Evolutionary conservation across 2,329 filamentous ascomycete species (phyloP).

Genomic region (Pseudopithomyces maydicus): DNA sequence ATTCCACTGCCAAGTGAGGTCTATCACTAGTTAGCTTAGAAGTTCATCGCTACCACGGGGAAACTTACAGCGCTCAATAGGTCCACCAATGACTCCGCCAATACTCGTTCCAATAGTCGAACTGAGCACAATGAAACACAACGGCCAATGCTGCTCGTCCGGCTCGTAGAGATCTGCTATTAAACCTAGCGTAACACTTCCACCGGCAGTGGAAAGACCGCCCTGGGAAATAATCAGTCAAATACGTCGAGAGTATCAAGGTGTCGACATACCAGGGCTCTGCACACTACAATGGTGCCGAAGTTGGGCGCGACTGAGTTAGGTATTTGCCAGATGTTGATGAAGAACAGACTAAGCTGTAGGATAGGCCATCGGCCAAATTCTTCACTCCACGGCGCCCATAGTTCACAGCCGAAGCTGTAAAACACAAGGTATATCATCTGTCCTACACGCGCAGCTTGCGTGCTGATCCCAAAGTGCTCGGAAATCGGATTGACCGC

Average conservation of each 20-base stretch:
- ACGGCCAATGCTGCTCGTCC: constrained; percentile 62
- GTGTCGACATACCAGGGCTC: constrained; percentile 55
- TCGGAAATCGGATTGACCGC: constrained; percentile 57
- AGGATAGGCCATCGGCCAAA: constrained; percentile 75
- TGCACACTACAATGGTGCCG: constrained; percentile 66
- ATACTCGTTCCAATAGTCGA: constrained; percentile 72
- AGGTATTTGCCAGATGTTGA: constrained; percentile 76
- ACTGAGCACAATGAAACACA: constrained; percentile 59
- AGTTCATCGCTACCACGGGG: constrained; percentile 46
- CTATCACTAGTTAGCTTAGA: constrained; percentile 61
- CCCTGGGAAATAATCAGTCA: constrained; percentile 55
- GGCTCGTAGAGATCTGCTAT: constrained; percentile 66
- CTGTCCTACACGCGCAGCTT: constrained; percentile 27
- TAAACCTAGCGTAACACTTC: constrained; percentile 66
- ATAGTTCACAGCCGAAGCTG: constrained; percentile 83
- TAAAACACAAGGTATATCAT: constrained; percentile 72
- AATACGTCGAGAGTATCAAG: constrained; percentile 59
- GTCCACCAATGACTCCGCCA: constrained; percentile 69
- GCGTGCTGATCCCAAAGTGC: constrained; percentile 58
- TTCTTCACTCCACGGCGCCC: constrained; percentile 81
- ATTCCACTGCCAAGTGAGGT: constrained; percentile 68
- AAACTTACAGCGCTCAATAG: constrained; percentile 49
- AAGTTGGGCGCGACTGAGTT: constrained; percentile 68
- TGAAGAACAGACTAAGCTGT: constrained; percentile 70
- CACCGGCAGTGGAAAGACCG: constrained; percentile 59